These are phyloP conservation scores for Debaryomyces coudertii DNA, from an alignment of 1,139 yeast genomes.

Conservation along the genomic window DNA sequence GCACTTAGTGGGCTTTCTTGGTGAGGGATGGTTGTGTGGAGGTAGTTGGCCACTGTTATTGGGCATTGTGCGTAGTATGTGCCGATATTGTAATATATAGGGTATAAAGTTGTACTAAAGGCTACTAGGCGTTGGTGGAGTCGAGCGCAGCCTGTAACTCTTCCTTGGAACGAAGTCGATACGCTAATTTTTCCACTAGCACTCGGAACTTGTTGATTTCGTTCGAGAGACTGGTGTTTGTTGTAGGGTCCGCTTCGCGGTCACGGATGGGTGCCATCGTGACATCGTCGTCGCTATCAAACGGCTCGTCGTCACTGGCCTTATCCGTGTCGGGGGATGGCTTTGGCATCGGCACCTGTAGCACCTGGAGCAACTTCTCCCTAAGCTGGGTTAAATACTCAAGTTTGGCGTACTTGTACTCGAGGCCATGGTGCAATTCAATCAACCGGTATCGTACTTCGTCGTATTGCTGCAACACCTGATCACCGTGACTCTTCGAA, in stretches of 20 bases:
- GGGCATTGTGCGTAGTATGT: no score
- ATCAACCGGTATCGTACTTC: slow-evolving; percentile 24
- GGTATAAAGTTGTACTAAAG: not conserved
- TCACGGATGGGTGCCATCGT: not conserved
- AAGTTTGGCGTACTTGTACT: slow-evolving; percentile 32
- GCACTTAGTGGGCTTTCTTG: no score
- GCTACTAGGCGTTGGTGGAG: slow-evolving; percentile 2
- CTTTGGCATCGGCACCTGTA: not conserved
- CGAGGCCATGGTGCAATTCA: slow-evolving; percentile 21
- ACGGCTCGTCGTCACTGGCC: slow-evolving; percentile 13
- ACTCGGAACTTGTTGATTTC: slow-evolving; percentile 37
- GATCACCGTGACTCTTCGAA: not conserved
- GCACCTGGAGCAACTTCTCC: slow-evolving; percentile 15
- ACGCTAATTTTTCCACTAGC: slow-evolving; percentile 33
- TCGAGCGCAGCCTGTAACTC: slow-evolving; percentile 5
- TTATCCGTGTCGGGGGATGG: not conserved
- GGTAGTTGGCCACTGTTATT: no score
- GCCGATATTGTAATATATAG: not conserved
- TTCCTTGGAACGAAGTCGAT: slow-evolving; percentile 16
- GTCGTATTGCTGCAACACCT: slow-evolving; percentile 29
- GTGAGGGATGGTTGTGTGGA: not conserved
- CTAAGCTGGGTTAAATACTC: slow-evolving; percentile 28
- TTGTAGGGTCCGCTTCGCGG: not conserved
- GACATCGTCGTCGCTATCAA: slow-evolving; percentile 27
- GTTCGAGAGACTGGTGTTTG: slow-evolving; percentile 8